Conservation (phyloP, 495 filamentous ascomycete genomes). For the Neurospora sp. region DNA sequence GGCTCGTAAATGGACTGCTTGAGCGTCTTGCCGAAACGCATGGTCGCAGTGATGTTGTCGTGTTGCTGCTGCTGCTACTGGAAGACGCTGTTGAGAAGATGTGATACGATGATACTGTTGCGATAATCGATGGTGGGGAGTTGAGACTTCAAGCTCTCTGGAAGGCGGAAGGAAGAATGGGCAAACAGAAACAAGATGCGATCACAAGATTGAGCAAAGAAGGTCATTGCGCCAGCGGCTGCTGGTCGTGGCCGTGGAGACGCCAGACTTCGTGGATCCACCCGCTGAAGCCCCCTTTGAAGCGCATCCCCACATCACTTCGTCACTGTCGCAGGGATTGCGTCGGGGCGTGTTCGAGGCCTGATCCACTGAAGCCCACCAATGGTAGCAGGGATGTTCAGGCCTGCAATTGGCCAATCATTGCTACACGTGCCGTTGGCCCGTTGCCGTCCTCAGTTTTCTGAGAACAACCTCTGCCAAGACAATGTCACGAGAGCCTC, state of each 20-base stretch:
- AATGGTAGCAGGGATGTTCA: background rate
- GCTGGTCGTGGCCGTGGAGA: background rate
- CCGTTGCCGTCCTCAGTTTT: background rate
- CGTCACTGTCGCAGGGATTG: background rate
- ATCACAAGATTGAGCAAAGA: background rate
- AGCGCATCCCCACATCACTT: background rate
- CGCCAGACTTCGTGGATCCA: background rate
- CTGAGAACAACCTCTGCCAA: background rate
- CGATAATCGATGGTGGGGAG: background rate
- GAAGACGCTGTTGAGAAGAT: background rate
- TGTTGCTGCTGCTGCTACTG: background rate
- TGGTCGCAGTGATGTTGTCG: constrained; percentile 28
- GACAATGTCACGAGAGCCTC: background rate
- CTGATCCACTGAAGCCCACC: background rate
- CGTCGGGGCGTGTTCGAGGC: background rate
- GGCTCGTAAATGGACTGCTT: constrained; percentile 69
- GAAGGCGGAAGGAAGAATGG: background rate
- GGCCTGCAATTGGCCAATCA: background rate
- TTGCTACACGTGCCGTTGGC: background rate
- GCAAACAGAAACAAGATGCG: background rate
- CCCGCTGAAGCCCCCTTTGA: background rate
- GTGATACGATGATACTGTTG: background rate
- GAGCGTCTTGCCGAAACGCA: constrained; percentile 90
- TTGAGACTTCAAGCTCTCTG: background rate
- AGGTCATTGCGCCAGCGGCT: background rate